Evolutionary conservation across 345 rosid genomes (phyloP).

Genomic region (Dipteronia sinensis): DNA sequence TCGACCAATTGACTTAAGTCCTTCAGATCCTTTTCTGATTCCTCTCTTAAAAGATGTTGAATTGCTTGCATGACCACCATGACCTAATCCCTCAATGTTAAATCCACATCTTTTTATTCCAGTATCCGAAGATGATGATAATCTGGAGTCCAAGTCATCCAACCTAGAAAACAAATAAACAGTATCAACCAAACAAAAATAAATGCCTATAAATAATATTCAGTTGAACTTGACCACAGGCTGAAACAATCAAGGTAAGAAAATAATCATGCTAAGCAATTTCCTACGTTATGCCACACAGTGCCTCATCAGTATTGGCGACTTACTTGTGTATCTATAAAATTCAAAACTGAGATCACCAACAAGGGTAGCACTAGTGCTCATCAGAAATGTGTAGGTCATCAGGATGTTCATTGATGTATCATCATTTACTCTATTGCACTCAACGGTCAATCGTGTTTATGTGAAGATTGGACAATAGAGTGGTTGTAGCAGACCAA

Average conservation of each 20-base stretch:
- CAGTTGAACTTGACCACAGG: neutral
- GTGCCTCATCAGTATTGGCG: neutral
- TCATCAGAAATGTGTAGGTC: neutral
- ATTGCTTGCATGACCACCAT: constrained; percentile 42
- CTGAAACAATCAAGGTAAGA: constrained; percentile 5
- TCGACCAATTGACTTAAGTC: constrained; percentile 89
- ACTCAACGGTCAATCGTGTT: neutral
- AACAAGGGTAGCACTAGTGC: neutral
- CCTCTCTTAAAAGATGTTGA: constrained; percentile 76
- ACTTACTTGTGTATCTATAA: neutral
- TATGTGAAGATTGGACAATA: neutral
- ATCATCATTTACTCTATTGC: neutral
- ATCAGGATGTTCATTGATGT: neutral
- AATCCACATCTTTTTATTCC: constrained; percentile 68
- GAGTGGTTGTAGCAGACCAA: neutral
- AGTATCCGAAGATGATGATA: constrained; percentile 65
- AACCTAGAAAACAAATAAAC: constrained; percentile 51
- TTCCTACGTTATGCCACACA: neutral
- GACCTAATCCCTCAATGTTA: constrained; percentile 61
- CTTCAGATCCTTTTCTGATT: constrained; percentile 82
- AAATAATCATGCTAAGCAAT: neutral
- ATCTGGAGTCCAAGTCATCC: constrained; percentile 91
- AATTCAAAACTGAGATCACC: neutral
- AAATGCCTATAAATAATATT: neutral
- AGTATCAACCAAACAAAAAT: constrained; percentile 9